Base-by-base conservation (phyloP, 164 flowering plant genomes). In the Buxus sempervirens region DNA sequence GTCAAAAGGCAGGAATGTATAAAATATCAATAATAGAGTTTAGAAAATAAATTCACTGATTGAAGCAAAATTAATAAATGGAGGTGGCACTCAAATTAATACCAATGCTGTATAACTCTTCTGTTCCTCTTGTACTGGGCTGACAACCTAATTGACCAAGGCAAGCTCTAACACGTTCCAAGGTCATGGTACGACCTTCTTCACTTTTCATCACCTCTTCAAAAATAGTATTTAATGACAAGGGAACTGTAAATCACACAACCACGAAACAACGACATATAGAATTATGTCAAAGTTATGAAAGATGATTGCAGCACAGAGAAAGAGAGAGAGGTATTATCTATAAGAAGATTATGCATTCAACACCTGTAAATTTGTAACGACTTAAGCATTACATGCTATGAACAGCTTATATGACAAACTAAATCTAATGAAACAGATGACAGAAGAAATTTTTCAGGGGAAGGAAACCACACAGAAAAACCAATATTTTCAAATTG, bases 201-300 rank as follows among this genome's bases (percentile, higher is more conserved):
- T 82, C 82, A 66, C 75, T 81, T 68, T 86, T 84, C 67, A 88
- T 89, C 59, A 89, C 94, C 82, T 90, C 97, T 67, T 83, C 82
- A 68, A 73, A 85, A 65, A 95, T 89, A 45, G 83, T 76, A 68
- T 82, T 68, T 54, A 90, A 23, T 6, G 88, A 80, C 67, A 92
- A 63, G 12, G 90, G 85, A 71, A 60, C 99, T 95, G 91, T 71
- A 84, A 72, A 70, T 23, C 10, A 74, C 26, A 68, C 49, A 27
- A 64, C 53, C 28, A 62, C 55, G 2, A 67, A 25, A 27, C 64
- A 62, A 58, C 5, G 20, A 21, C 5, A 51, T n/a, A 18, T 32
- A 13, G 9, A 49, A 25, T 10, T 26, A 45, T 16, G 15, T 25
- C 59, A 63, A 22, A 71, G 18, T 23, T 2, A 53, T 13, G 26